Evolutionary conservation across 139 green algal species (phyloP).

Genomic region (Volvox reticuliferus): DNA sequence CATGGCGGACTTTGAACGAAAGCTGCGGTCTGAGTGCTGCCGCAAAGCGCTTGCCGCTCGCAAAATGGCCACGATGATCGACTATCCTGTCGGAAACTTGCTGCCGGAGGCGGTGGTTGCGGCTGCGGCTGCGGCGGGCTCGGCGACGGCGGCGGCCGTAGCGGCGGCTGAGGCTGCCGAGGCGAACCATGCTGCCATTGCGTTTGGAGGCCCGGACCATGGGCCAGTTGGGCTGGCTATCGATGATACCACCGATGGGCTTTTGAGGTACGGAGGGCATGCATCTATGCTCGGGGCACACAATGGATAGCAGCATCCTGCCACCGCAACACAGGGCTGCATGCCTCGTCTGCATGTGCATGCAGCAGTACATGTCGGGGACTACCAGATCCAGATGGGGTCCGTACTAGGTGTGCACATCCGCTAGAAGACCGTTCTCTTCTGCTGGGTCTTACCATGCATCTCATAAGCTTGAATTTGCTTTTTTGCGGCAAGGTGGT

Average conservation of each 20-base stretch:
- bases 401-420: no score
- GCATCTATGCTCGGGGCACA: no score
- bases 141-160: background rate
- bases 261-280: background rate
- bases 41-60: slow-evolving; percentile 4
- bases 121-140: background rate
- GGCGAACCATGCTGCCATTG: background rate
- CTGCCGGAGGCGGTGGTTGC: background rate
- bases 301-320: no score
- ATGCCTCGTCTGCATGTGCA: no score
- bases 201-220: background rate
- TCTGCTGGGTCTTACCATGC: no score
- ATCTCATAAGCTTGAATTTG: no score
- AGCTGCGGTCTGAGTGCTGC: slow-evolving; percentile 43
- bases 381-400: no score
- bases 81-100: background rate
- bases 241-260: background rate
- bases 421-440: no score
- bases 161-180: no score
- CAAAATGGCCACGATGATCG: background rate
- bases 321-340: no score
- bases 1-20: slow-evolving; percentile 38
- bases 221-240: background rate
- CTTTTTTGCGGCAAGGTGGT: no score
- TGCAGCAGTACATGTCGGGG: no score